Evolutionary conservation across 1,284 basidiomycete genomes (phyloP), one percentile per base, ranked within the genome.

Genomic region (Dichomitus squalens): DNA sequence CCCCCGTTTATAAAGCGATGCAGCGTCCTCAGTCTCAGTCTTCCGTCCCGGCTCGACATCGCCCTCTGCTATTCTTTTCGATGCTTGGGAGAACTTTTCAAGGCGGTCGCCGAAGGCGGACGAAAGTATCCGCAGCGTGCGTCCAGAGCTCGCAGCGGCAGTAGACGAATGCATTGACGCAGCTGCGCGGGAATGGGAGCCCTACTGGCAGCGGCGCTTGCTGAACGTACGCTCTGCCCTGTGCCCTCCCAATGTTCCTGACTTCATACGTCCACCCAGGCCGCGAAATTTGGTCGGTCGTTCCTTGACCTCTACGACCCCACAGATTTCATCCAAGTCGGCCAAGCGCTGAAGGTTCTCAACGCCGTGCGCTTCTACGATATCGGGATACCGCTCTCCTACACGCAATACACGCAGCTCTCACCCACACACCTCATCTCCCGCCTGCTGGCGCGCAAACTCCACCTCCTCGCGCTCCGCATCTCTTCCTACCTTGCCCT

Each of bases 91-190:
- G 65, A 90, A 90, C 68, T 98, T 96, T 70, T 84, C 83, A 11
- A 81, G 82, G 46, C 87, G 89, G 49, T 90, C 90, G 9, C 92
- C 95, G 2, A 94, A 94, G 69, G 93, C 96, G 1, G 93, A 98
- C 69, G 96, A 98, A 73, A 93, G 83, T 65, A 93, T 99, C 53
- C 87, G 95, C 2, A 91, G 83, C 63, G 95, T 99, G 56, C 84
- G 89, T 12, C 87, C 89, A 1, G 95, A 96, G 34, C 82, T 99
- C 38, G 89, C 88, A 0, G 80, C 83, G 27, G 96, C 96, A 1
- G 95, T 98, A 6, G 91, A 98, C 68, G 89, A 92, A 41, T 96
- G 95, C 65, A 88, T 98, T 27, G 93, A 96, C 59, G 96, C 96
- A 27, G 96, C 97, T 1, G 93, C 92, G 1, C 83, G 88, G 53